These are phyloP conservation scores for Emiliania huxleyi DNA, from an alignment of 78 protist species.

Conservation along the genomic window DNA sequence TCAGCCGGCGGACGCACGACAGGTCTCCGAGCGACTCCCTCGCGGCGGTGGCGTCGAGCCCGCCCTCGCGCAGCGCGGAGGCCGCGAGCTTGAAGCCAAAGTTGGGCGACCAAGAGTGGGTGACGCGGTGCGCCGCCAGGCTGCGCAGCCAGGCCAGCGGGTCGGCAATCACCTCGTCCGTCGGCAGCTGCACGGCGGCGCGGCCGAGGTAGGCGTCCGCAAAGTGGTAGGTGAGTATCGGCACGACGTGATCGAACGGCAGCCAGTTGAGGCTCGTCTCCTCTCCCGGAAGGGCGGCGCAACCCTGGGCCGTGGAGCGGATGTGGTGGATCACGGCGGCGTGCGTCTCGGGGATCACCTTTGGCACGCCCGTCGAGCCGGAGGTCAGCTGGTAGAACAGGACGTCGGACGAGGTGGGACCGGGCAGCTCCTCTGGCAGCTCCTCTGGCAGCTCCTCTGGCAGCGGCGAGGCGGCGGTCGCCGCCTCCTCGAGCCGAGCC, in stretches of 20 bases:
- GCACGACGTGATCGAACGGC: conserved; percentile 6
- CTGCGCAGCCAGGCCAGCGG: background rate
- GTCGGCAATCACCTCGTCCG: background rate
- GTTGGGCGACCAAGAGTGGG: background rate
- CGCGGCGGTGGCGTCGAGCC: background rate
- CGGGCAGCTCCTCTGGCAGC: background rate
- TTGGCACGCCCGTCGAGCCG: background rate
- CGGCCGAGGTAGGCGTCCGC: background rate
- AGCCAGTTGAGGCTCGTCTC: background rate
- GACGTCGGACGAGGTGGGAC: background rate
- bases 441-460: background rate
- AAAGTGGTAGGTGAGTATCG: background rate
- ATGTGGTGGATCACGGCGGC: background rate
- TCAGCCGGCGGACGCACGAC: background rate
- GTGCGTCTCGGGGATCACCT: background rate
- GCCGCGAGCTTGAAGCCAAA: background rate
- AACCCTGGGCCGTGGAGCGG: background rate
- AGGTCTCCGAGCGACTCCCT: background rate
- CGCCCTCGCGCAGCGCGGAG: background rate
- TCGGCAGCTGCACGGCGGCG: background rate
- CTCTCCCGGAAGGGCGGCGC: background rate
- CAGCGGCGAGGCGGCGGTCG: background rate
- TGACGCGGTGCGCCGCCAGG: background rate
- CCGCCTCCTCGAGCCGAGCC: background rate
- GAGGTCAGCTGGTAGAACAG: conserved; percentile 8